Conservation (phyloP, 805 yeast species). For the Myxozyma neglecta region DNA sequence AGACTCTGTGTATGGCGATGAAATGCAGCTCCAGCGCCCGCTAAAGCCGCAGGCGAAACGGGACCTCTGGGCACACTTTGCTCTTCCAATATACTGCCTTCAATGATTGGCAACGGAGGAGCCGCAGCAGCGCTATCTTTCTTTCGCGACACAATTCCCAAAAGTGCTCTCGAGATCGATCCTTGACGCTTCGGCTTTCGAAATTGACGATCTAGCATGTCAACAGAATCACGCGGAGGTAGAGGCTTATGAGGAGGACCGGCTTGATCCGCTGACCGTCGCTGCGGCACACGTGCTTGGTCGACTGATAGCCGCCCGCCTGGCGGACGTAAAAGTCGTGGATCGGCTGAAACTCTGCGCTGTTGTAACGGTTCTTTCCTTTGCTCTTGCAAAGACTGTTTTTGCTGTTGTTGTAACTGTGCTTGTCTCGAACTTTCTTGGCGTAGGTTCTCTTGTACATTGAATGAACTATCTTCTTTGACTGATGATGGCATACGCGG, state of each 20-base stretch:
- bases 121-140: not conserved
- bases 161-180: conserved; percentile 1
- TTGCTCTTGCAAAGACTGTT: not conserved
- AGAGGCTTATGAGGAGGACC: not conserved
- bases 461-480: too few species aligned
- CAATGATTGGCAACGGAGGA: not conserved
- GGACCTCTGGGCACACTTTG: not conserved
- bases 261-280: not conserved
- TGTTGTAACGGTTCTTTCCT: too few species aligned
- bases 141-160: conserved; percentile 5
- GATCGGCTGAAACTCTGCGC: too few species aligned
- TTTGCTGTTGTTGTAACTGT: not conserved
- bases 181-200: conserved; percentile 6
- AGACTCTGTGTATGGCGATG: conserved; percentile 2
- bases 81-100: not conserved
- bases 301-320: not conserved
- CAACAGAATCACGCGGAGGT: not conserved
- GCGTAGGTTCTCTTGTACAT: too few species aligned
- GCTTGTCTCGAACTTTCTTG: too few species aligned
- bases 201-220: not conserved
- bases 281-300: not conserved
- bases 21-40: conserved; percentile 10
- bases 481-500: too few species aligned
- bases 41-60: not conserved
- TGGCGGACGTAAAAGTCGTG: not conserved